Base-by-base conservation (phyloP, 768 basidiomycete genomes). In the Porphyrellus cyaneotinctus region DNA sequence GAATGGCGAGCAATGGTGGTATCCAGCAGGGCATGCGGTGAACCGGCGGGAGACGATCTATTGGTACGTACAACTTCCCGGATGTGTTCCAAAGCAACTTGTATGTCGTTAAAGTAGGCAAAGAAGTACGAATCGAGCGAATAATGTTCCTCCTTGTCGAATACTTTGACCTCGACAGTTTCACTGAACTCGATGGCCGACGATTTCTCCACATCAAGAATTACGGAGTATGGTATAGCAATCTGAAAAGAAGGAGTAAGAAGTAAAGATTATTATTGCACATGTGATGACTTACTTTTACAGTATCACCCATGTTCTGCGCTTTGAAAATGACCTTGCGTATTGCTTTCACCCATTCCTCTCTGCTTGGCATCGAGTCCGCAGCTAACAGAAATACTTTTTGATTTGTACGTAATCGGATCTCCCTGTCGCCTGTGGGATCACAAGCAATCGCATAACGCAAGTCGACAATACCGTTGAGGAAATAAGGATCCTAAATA, bases 341-440 rank as follows among this genome's bases (percentile, higher is more conserved):
- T 54, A 99, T 85, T 10, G 91, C 86, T 68, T 97, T 97, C 43
- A 98, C 86, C 95, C 95, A 99, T 71, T 95, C 93, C 43, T 93
- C 87, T 43, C 91, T 80, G 65, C 86, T 91, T 2, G 89, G 85
- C 10, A 84, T 72, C 24, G 90, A 92, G 61, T 94, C 88, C 12
- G 89, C 87, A 33, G 79, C 80, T 47, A 97, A 68, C 24, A 80
- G 66, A 45, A 94, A 75, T 14, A 74, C 79, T 72, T 87, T 88
- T 66, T 91, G 85, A 62, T 88, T 88, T 8, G 93, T 95, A 30
- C 89, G 76, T 20, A 97, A 68, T 42, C 88, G 87, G 64, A 97
- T 85, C 39, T 85, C 89, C 61, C 78, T 87, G 60, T 93, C 88
- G 14, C 82, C 80, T 4, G 77, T 71, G 1, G 90, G 75, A 49